Evolutionary conservation across 768 basidiomycete species (phyloP).

Genomic region (Coprinopsis sp.): DNA sequence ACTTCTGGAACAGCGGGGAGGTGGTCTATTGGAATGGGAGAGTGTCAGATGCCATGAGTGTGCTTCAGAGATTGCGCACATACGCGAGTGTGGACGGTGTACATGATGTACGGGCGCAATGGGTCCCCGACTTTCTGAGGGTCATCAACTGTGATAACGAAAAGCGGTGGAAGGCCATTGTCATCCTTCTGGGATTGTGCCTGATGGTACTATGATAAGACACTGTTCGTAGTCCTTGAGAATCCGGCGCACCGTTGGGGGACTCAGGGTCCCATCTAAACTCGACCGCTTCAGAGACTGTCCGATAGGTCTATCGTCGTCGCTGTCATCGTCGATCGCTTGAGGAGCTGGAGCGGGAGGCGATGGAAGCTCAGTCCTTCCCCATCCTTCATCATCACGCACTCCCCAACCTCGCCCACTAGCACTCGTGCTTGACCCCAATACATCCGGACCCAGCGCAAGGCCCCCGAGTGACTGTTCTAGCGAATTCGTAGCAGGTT

Average conservation of each 20-base stretch:
- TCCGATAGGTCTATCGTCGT: slow-evolving; percentile 65
- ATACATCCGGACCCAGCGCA: slow-evolving; percentile 23
- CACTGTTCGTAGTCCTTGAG: too few species aligned
- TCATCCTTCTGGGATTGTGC: slow-evolving; percentile 27
- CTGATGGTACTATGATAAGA: too few species aligned
- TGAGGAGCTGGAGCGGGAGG: slow-evolving; percentile 9
- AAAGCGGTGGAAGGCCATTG: slow-evolving; percentile 60
- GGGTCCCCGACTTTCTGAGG: slow-evolving; percentile 97
- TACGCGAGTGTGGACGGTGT: slow-evolving; percentile 90
- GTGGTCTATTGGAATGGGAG: slow-evolving; percentile 53
- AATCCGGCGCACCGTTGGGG: not conserved
- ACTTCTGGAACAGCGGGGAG: slow-evolving; percentile 78
- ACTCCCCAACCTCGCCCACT: not conserved
- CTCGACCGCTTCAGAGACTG: slow-evolving; percentile 37
- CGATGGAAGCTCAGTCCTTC: slow-evolving; percentile 13
- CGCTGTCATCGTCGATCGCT: slow-evolving; percentile 51
- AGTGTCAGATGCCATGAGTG: slow-evolving; percentile 4
- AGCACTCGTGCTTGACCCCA: slow-evolving; percentile 1
- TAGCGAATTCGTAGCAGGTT: slow-evolving; percentile 9
- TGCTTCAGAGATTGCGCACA: slow-evolving; percentile 16
- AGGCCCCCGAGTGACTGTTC: slow-evolving; percentile 33
- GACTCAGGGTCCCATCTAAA: slow-evolving; percentile 23
- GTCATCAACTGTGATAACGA: slow-evolving; percentile 89
- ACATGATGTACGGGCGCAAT: slow-evolving; percentile 90
- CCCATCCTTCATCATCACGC: slow-evolving; percentile 12